phyloP scores from a whole-genome alignment of 768 basidiomycete species.

The Pleurotus eryngii region DNA sequence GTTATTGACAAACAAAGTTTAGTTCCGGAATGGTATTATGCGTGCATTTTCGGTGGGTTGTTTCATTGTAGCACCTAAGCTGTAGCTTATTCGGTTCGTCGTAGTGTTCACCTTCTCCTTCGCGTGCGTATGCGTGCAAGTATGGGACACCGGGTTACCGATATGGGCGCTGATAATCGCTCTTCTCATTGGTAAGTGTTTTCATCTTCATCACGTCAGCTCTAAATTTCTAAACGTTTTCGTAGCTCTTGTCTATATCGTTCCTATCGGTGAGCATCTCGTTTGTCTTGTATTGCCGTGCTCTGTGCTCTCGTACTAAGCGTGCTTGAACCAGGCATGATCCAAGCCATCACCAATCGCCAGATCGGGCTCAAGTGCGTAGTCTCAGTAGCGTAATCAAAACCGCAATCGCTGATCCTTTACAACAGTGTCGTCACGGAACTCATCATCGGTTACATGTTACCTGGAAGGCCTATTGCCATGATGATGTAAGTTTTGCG shows the following conservation, averaged over 20 bases:
- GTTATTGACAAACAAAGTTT: neutral
- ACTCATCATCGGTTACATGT: conserved; percentile 58
- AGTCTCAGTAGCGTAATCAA: neutral
- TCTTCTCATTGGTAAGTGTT: conserved; percentile 36
- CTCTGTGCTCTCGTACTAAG: neutral
- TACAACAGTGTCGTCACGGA: conserved; percentile 62
- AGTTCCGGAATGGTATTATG: conserved; percentile 68
- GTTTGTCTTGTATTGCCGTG: neutral
- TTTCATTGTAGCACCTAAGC: neutral
- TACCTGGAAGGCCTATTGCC: conserved; percentile 65
- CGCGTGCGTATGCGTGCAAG: conserved; percentile 54
- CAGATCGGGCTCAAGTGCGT: conserved; percentile 56
- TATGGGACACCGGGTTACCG: conserved; percentile 67
- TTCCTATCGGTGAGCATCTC: conserved; percentile 58
- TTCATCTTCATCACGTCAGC: conserved; percentile 1
- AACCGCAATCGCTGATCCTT: neutral
- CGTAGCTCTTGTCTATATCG: conserved; percentile 51
- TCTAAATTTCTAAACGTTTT: neutral
- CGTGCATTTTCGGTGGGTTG: conserved; percentile 39
- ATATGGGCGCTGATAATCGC: conserved; percentile 64
- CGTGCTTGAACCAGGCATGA: conserved; percentile 41
- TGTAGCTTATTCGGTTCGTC: neutral
- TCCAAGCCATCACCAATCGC: conserved; percentile 79
- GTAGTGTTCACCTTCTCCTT: conserved; percentile 55
- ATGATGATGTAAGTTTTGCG: conserved; percentile 59